phyloP scores from a whole-genome alignment of 352 stramenopile species.

The Pythium rishiriense region DNA sequence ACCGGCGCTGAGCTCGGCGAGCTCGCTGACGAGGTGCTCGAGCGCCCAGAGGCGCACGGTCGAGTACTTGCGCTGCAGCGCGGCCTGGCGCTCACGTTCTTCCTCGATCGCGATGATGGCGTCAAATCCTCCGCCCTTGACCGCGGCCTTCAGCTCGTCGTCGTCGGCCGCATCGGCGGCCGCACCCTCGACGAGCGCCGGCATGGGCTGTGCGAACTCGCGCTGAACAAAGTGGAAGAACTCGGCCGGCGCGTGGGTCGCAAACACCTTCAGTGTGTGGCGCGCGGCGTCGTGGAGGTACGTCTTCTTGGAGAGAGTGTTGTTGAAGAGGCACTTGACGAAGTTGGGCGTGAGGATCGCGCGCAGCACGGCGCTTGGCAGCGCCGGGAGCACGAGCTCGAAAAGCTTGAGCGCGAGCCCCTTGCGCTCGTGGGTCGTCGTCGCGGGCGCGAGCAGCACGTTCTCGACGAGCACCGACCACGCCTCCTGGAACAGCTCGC shows the following conservation, averaged over 20 bases:
- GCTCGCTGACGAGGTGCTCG: slow-evolving; percentile 54
- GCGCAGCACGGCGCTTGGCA: slow-evolving; percentile 52
- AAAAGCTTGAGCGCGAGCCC: slow-evolving; percentile 84
- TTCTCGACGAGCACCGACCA: slow-evolving; percentile 86
- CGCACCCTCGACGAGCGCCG: slow-evolving; percentile 45
- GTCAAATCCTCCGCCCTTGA: slow-evolving; percentile 57
- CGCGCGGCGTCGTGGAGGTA: slow-evolving; percentile 79
- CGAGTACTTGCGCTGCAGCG: slow-evolving; percentile 50
- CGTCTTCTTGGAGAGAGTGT: slow-evolving; percentile 77
- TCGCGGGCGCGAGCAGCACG: slow-evolving; percentile 46
- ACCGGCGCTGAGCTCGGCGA: slow-evolving; percentile 36
- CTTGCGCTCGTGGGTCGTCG: slow-evolving; percentile 75
- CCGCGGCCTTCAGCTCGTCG: slow-evolving; percentile 37
- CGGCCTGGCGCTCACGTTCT: slow-evolving; percentile 69
- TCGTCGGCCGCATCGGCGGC: slow-evolving; percentile 40
- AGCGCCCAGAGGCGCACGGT: slow-evolving; percentile 75
- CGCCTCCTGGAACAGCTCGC: slow-evolving; percentile 70
- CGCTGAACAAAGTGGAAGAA: slow-evolving; percentile 75
- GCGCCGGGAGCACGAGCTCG: slow-evolving; percentile 57
- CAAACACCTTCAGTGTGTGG: slow-evolving; percentile 68
- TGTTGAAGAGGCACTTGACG: slow-evolving; percentile 84
- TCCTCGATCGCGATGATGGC: slow-evolving; percentile 77
- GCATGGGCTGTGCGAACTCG: slow-evolving; percentile 64
- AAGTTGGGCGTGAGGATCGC: slow-evolving; percentile 74
- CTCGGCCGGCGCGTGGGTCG: slow-evolving; percentile 43